Evolutionary conservation across 2,329 filamentous ascomycete genomes (phyloP).

Genomic region (Didymosphaeria variabile): DNA sequence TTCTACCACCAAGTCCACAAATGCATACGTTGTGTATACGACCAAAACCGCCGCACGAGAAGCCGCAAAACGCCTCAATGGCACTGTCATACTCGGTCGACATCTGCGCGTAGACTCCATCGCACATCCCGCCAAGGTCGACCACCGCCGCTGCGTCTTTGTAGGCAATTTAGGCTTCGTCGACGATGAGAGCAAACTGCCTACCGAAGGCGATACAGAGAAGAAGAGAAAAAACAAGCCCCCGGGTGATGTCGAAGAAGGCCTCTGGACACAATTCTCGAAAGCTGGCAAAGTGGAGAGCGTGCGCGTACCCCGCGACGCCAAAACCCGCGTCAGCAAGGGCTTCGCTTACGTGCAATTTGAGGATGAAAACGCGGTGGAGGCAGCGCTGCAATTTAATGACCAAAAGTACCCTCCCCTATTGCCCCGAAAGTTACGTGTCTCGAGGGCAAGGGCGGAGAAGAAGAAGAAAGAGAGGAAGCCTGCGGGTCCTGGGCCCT

Average conservation of each 20-base stretch:
- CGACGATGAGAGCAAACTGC: slow-evolving; percentile 82
- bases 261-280: slow-evolving; percentile 83
- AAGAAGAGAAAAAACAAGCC: slow-evolving; percentile 72
- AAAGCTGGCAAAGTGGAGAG: slow-evolving; percentile 87
- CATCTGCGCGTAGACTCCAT: slow-evolving; percentile 92
- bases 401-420: slow-evolving; percentile 94
- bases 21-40: slow-evolving; percentile 92
- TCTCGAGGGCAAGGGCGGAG: slow-evolving; percentile 81
- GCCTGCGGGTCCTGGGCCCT: slow-evolving; percentile 27
- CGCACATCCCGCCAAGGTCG: slow-evolving; percentile 82
- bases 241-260: slow-evolving; percentile 90
- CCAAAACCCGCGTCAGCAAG: slow-evolving; percentile 91
- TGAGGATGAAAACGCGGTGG: slow-evolving; percentile 83
- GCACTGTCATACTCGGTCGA: slow-evolving; percentile 81
- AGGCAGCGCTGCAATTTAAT: slow-evolving; percentile 86
- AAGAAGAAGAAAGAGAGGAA: slow-evolving; percentile 53
- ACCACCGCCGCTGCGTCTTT: slow-evolving; percentile 91
- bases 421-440: slow-evolving; percentile 87
- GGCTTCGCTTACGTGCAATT: slow-evolving; percentile 99
- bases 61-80: slow-evolving; percentile 81
- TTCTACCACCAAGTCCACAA: slow-evolving; percentile 89
- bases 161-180: slow-evolving; percentile 97
- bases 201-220: slow-evolving; percentile 68
- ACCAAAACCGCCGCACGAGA: slow-evolving; percentile 77
- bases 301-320: slow-evolving; percentile 89